Conservation (phyloP, 495 filamentous ascomycete species). For the Podospora comata region DNA sequence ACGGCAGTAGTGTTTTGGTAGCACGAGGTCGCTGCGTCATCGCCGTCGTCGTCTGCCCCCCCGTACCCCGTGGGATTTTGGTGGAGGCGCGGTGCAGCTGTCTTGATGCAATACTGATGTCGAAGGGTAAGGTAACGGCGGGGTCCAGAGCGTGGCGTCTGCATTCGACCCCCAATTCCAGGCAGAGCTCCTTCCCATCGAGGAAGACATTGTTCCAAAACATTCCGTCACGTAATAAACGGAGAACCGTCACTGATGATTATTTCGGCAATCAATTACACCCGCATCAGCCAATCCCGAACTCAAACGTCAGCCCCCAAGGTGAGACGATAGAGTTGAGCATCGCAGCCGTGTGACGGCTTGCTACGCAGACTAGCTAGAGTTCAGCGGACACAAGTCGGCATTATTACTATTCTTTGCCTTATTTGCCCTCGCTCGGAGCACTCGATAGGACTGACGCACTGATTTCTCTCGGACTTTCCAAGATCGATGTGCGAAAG, state of each 20-base stretch:
- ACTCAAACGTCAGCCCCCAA: slow-evolving; percentile 1
- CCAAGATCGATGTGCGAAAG: neutral
- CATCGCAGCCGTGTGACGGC: slow-evolving; percentile 23
- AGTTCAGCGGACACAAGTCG: neutral
- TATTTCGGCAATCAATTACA: slow-evolving; percentile 13
- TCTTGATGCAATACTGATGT: neutral
- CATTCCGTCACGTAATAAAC: slow-evolving; percentile 7
- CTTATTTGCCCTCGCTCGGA: neutral
- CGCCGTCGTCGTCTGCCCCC: slow-evolving; percentile 3
- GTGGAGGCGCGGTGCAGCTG: slow-evolving; percentile 10
- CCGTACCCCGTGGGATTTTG: neutral
- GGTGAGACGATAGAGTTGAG: slow-evolving; percentile 15
- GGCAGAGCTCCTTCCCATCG: neutral
- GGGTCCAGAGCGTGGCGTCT: neutral
- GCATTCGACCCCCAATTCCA: neutral
- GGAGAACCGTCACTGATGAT: neutral
- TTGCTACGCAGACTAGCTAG: neutral
- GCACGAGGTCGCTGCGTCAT: slow-evolving; percentile 8
- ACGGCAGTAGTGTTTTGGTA: slow-evolving; percentile 2
- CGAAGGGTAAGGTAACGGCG: neutral
- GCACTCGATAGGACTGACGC: neutral
- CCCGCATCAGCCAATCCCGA: slow-evolving; percentile 13
- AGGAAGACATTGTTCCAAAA: neutral
- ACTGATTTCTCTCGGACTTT: neutral
- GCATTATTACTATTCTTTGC: neutral